Percentiles rank a stretch among this genome's conserved stretches.
phyloP scores from a whole-genome alignment of 345 rosid species.

The Pelargonium nanum region DNA sequence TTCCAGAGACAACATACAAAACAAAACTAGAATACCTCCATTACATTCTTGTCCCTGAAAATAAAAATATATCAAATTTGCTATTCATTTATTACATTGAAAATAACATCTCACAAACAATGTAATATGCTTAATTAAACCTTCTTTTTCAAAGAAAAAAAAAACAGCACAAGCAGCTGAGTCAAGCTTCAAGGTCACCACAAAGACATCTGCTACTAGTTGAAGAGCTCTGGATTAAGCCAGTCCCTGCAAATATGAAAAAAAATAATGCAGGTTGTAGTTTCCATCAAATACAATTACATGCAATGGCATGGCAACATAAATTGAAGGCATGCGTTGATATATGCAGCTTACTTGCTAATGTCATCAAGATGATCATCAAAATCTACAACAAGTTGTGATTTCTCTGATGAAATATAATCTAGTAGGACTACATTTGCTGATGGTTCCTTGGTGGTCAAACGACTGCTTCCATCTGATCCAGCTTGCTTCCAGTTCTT shows the following conservation, averaged over 20 bases:
- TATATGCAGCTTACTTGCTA: slow-evolving; percentile 47
- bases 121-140: not conserved
- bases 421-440: slow-evolving; percentile 62
- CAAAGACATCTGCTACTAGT: slow-evolving; percentile 34
- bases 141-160: not conserved
- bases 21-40: not conserved
- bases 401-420: slow-evolving; percentile 63
- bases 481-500: slow-evolving; percentile 76
- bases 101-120: no score
- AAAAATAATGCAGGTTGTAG: slow-evolving; percentile 6
- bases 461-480: slow-evolving; percentile 51
- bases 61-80: no score
- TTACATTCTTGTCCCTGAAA: no score
- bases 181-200: no score
- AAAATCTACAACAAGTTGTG: slow-evolving; percentile 74
- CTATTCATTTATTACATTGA: not conserved
- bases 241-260: slow-evolving; percentile 64
- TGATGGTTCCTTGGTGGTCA: slow-evolving; percentile 68
- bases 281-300: not conserved
- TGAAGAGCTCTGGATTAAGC: slow-evolving; percentile 81
- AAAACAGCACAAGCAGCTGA: not conserved
- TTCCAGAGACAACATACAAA: not conserved
- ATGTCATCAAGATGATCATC: slow-evolving; percentile 92
- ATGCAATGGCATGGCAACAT: not conserved
- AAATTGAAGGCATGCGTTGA: not conserved